phyloP scores from a whole-genome alignment of 179 eudicot genomes.

The Camellia oleifera region DNA sequence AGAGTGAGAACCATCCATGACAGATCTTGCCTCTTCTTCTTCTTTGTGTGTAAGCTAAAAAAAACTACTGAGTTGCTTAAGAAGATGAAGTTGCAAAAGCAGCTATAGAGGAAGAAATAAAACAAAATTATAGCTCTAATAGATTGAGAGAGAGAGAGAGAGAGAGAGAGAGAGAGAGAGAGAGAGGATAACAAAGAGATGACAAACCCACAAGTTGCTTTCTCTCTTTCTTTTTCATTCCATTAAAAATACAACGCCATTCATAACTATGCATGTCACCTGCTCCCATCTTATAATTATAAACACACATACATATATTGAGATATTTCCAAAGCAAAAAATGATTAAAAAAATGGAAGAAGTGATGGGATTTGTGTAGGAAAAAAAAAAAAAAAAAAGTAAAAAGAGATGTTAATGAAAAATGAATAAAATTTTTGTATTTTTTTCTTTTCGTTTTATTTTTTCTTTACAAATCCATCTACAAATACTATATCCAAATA shows the following conservation, averaged over 20 bases:
- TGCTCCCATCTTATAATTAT: not conserved
- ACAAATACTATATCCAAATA: too few species aligned
- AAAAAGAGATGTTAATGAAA: too few species aligned
- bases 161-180: constrained; percentile 3
- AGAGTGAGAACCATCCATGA: constrained; percentile 22
- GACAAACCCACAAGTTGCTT: constrained; percentile 32
- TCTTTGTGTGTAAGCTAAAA: not conserved
- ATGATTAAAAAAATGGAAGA: too few species aligned
- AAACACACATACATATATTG: not conserved
- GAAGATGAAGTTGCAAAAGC: constrained; percentile 25
- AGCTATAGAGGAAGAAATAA: constrained; percentile 19
- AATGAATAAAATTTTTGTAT: too few species aligned
- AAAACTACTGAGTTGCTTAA: not conserved
- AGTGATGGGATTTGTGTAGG: too few species aligned
- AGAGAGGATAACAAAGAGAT: constrained; percentile 22
- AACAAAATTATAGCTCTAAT: constrained; percentile 27
- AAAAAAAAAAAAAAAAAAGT: too few species aligned
- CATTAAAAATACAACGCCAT: constrained; percentile 20
- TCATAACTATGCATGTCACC: constrained; percentile 16
- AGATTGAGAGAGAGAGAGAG: constrained; percentile 28
- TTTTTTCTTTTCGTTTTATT: too few species aligned
- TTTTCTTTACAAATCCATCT: too few species aligned
- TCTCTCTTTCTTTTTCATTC: constrained; percentile 17
- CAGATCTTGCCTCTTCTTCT: constrained; percentile 4
- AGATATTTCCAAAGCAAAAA: not conserved